Conservation (phyloP, 805 yeast genomes). For the Komagataella ulmi region DNA sequence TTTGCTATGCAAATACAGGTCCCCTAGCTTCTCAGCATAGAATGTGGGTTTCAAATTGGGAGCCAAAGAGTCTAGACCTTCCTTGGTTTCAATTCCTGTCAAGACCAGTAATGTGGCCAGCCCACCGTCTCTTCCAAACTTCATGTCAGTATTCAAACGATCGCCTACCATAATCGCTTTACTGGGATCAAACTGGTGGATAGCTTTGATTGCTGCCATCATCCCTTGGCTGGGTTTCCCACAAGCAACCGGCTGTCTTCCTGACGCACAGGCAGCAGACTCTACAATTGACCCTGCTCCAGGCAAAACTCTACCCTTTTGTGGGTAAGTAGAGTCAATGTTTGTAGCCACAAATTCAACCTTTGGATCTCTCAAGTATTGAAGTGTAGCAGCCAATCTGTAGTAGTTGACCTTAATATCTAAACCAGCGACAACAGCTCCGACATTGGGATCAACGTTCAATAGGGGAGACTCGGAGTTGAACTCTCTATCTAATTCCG, state of each 20-base stretch:
- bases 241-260: conserved; percentile 78
- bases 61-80: conserved; percentile 30
- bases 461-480: conserved; percentile 41
- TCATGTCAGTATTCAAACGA: conserved; percentile 88
- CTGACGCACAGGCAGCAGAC: conserved; percentile 58
- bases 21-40: conserved; percentile 66
- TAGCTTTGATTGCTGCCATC: conserved; percentile 79
- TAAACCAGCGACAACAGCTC: conserved; percentile 84
- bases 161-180: conserved; percentile 91
- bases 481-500: conserved; percentile 37
- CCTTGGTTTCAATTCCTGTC: conserved; percentile 82
- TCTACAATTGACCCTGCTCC: conserved; percentile 93
- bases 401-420: conserved; percentile 69
- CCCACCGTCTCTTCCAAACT: conserved; percentile 80
- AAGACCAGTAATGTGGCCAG: conserved; percentile 78
- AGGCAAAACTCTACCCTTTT: conserved; percentile 72
- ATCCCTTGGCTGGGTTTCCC: conserved; percentile 87
- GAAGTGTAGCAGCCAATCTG: conserved; percentile 69
- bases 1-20: conserved; percentile 40
- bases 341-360: conserved; percentile 84
- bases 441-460: conserved; percentile 60
- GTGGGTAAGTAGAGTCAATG: conserved; percentile 89
- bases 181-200: conserved; percentile 37
- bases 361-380: conserved; percentile 54
- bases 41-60: conserved; percentile 42